These are phyloP conservation scores for apple (Malus domestica) DNA, from an alignment of 306 rosid species.

Conservation along the genomic window ASM211411v1 NC_041799.1:35274001-35274500, in stretches of 20 bases:
- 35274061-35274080: not conserved
- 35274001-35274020: not conserved
- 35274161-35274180: slow-evolving; percentile 56
- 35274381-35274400: not conserved
- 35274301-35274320: not conserved
- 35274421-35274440: too few relatives aligned
- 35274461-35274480: not conserved
- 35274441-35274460: not conserved
- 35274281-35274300: not conserved
- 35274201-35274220: slow-evolving; percentile 46
- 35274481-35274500: not conserved
- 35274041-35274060: not conserved
- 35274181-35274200: slow-evolving; percentile 49
- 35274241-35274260: slow-evolving; percentile 60
- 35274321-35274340: not conserved
- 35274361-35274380: not conserved
- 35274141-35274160: slow-evolving; percentile 47
- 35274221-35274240: slow-evolving; percentile 49
- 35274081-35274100: slow-evolving; percentile 20
- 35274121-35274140: slow-evolving; percentile 55
- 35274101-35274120: slow-evolving; percentile 33
- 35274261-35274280: slow-evolving; percentile 40
- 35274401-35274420: not conserved
- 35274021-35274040: not conserved
- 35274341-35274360: not conserved